Base-by-base conservation (phyloP, 768 basidiomycete species). In the Dioszegia hungarica region DNA sequence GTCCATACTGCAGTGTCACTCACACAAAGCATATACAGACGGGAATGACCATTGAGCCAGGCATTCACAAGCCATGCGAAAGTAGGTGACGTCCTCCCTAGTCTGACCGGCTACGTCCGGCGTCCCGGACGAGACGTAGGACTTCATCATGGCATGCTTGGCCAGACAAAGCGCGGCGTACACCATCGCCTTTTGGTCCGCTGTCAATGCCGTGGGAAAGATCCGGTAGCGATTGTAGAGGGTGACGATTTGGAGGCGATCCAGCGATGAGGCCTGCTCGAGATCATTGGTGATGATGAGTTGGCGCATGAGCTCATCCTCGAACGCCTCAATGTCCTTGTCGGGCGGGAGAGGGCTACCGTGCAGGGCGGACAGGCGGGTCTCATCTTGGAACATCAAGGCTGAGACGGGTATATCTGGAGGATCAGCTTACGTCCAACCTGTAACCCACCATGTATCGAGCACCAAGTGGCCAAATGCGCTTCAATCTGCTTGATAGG, bases 11-110 rank as follows among this genome's bases (percentile, higher is more conserved):
- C 2, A 15, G 14, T 27, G 20, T 17, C 6, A 55, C 60, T 51
- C 25, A 61, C 60, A 56, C 10, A 61, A 24, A 33, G 60, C 54
- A 45, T 40, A 27, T 14, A 51, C 40, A 1, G 54, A 56, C 6
- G 55, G 55, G 29, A 48, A 38, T 38, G 46, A 34, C 60, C 54
- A 61, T 20, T 33, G 33, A 9, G 39, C 22, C 27, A 61, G 34
- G 17, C n/a, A 22, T 22, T 57, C 37, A 15, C 39, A 43, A 2
- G 55, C 60, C 48, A 51, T 50, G 8, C 36, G 39, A 27, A 41
- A 61, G 34, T 56, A 61, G 11, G 60, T 56, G 19, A 61, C 43
- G 29, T 61, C 60, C 55, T 61, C 52, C 24, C 49, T 41, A 3
- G 40, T 39, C 33, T 46, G 20, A n/a, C 29, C 19, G 5, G 12